Evolutionary conservation across 495 filamentous ascomycete genomes (phyloP).

Genomic region (Neurospora sublineolata): DNA sequence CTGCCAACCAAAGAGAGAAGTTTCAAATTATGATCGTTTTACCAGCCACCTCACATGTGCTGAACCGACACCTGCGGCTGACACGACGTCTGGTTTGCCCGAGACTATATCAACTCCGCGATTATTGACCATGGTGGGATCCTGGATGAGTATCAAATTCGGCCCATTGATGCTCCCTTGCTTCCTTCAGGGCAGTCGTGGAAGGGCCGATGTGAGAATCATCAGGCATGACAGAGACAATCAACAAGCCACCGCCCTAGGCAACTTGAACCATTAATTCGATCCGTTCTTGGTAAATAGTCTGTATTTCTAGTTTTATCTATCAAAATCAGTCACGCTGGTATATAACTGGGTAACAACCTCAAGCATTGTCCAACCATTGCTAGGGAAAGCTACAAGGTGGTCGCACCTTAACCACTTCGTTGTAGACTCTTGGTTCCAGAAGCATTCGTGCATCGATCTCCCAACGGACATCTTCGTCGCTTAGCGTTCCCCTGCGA

Average conservation of each 20-base stretch:
- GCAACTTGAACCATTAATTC: neutral
- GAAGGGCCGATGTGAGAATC: neutral
- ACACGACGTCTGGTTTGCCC: neutral
- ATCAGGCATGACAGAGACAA: neutral
- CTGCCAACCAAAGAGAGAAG: neutral
- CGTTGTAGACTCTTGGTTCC: neutral
- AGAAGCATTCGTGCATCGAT: neutral
- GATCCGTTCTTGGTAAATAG: neutral
- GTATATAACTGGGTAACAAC: neutral
- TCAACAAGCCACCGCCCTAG: neutral
- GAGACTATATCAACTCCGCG: neutral
- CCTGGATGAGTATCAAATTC: neutral
- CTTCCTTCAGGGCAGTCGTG: neutral
- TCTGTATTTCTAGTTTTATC: neutral
- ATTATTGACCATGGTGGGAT: neutral
- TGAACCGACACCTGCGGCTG: neutral
- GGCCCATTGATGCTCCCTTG: neutral
- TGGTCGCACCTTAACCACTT: neutral
- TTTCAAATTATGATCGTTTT: neutral
- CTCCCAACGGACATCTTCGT: neutral
- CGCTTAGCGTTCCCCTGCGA: slow-evolving; percentile 57
- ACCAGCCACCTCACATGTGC: neutral
- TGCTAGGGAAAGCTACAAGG: neutral
- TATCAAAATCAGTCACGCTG: neutral
- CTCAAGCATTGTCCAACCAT: too few relatives aligned